Base-by-base conservation (phyloP, 306 rosid species). In the Quercus bicolor region DNA sequence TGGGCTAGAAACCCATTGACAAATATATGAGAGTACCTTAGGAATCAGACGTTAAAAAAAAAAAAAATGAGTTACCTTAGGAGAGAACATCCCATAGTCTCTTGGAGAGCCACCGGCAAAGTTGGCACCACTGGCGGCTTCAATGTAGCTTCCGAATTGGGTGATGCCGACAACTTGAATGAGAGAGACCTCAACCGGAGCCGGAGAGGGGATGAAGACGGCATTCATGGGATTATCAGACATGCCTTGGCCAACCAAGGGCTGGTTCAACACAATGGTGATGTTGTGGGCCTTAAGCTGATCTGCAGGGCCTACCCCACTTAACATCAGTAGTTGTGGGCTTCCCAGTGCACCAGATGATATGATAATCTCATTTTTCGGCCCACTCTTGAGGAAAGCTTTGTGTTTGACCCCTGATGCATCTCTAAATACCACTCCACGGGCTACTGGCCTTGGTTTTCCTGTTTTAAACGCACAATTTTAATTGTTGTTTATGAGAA, bases 301-400 rank as follows among this genome's bases (percentile, higher is more conserved):
- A 4, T 81, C 80, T 15, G 64, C 66, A 1, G 91, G 91, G 65
- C 91, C 91, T n/a, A 88, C 76, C 23, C 91, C 91, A 79, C 91
- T 88, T 69, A 88, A 48, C 89, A 83, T 88, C 0, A 85, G 19
- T 2, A 88, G 82, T 29, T 93, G 97, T 76, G 98, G 98, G 87
- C 98, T 93, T 75, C 97, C 98, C 5, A 93, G 82, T 3, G 97
- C 92, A 7, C 98, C 98, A 0, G 94, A 82, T 12, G 98, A 88
- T 14, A 89, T 33, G 0, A 89, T 85, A 12, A 93, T 81, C 85
- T 91, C 98, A 18, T 31, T 87, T n/a, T 2, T 72, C 0, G 75
- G 26, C 74, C 84, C 81, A 0, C 18, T 31, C 16, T 54, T 83
- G 0, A 88, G 85, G 66, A 77, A 85, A 16, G 91, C 88, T 45